Evolutionary conservation across 495 filamentous ascomycete species (phyloP), one percentile per base, ranked within the genome.

Genomic region (Aspergillus coremiiformis): DNA sequence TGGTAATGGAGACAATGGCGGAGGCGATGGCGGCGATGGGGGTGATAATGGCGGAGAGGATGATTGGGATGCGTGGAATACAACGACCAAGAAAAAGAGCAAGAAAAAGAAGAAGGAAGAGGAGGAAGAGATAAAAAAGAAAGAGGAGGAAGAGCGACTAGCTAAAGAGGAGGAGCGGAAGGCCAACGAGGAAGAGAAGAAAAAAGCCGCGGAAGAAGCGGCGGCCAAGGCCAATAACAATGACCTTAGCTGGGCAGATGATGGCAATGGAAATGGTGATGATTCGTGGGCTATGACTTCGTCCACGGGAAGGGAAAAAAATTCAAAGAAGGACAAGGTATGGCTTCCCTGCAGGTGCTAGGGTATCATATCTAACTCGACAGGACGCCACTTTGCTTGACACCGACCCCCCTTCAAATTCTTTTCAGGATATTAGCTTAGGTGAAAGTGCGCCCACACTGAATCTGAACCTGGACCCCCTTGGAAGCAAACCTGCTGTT

Each of bases 311-410:
- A 75, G 73, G 50, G 78, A 78, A 57, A 77, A 76, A 58, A 73
- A 73, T 49, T 65, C 61, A 49, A 73, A 71, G 55, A 80, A 78
- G 55, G 72, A 58, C 49, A 77, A 77, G 64, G 75, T 76, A 67
- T 30, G 66, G 44, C 1, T 12, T 19, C 20, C 24, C 12, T 33
- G 3, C 27, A 24, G 15, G 5, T n/a, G 17, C 8, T 33, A 19
- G 23, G 27, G 14, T 33, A 10, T 33, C n/a, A 35, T 23, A 43
- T 20, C 39, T 21, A 11, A n/a, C 49, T 54, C 10, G 43, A 24
- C 29, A 51, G 24, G 20, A 42, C 27, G 33, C 39, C 35, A 49
- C 59, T 21, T 48, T 53, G 37, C 20, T 49, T 15, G 37, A 54
- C 35, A 17, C 51, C 3, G 66, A 70, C 20, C 51, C 58, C 14